Conservation (phyloP, 331 rosid genomes). For the Cucumis variabilis region DNA sequence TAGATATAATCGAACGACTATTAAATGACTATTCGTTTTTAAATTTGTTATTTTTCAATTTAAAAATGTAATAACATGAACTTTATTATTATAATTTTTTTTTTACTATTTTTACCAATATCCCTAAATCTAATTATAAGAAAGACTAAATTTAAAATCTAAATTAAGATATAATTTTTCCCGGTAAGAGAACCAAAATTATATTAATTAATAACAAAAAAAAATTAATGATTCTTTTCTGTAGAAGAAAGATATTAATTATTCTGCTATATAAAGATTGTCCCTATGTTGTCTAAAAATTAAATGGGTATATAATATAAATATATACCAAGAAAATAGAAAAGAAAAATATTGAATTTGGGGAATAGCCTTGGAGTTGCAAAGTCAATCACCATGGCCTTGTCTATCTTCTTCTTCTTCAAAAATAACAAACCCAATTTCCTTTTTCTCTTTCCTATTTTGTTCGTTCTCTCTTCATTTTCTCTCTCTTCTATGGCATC, state of each 20-base stretch:
- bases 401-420: background rate
- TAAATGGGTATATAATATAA: background rate
- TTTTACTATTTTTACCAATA: no score
- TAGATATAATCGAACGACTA: no score
- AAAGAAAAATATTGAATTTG: background rate
- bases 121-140: no score
- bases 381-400: conserved; percentile 4
- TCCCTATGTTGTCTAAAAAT: background rate
- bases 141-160: no score
- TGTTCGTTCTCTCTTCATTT: background rate
- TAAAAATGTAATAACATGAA: no score
- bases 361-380: background rate
- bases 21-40: no score
- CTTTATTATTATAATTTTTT: no score
- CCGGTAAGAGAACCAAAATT: no score
- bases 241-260: background rate
- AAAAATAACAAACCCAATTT: background rate
- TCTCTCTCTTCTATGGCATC: conserved; percentile 16
- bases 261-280: background rate
- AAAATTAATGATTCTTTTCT: background rate
- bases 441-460: background rate
- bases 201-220: no score
- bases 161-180: no score
- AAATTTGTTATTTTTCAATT: no score
- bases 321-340: background rate